These are phyloP conservation scores for Onygenales sp. DNA, from an alignment of 2,329 filamentous ascomycete genomes.

Conservation along the genomic window DNA sequence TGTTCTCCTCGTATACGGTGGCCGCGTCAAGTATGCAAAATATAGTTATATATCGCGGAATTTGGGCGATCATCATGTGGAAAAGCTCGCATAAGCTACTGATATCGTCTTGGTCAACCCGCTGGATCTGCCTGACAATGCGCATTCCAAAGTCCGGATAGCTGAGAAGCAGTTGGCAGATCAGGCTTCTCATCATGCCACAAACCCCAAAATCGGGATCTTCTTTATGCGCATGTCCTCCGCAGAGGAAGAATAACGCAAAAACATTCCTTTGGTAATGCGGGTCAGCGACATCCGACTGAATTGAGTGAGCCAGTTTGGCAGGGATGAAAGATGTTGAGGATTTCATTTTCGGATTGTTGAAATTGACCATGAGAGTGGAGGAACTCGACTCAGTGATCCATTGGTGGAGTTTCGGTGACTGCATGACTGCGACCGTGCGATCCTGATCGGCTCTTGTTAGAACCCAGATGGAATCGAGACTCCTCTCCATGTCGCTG, in stretches of 20 bases:
- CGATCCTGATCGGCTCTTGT: neutral
- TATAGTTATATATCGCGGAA: neutral
- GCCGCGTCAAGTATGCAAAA: slow-evolving; percentile 1
- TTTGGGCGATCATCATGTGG: slow-evolving; percentile 3
- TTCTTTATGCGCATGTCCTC: neutral
- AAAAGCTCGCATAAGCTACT: neutral
- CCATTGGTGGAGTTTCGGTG: slow-evolving; percentile 1
- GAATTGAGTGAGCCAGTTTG: neutral
- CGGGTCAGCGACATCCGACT: neutral
- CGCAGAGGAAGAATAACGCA: neutral
- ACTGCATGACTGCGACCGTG: neutral
- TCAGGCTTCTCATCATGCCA: neutral
- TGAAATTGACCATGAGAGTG: slow-evolving; percentile 1
- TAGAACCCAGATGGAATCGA: neutral
- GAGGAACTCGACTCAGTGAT: neutral
- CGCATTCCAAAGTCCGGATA: neutral
- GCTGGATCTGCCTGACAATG: slow-evolving; percentile 1
- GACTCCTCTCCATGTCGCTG: neutral
- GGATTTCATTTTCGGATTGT: neutral
- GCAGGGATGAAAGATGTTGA: slow-evolving; percentile 1
- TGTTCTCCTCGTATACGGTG: slow-evolving; percentile 1
- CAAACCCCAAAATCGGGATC: neutral
- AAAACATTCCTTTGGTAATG: slow-evolving; percentile 1
- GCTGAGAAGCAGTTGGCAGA: neutral
- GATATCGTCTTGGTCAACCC: neutral